Percentiles rank a stretch among this genome's conserved stretches.
phyloP scores from a whole-genome alignment of 441 rosid genomes.

The Erysimum pusillum region DNA sequence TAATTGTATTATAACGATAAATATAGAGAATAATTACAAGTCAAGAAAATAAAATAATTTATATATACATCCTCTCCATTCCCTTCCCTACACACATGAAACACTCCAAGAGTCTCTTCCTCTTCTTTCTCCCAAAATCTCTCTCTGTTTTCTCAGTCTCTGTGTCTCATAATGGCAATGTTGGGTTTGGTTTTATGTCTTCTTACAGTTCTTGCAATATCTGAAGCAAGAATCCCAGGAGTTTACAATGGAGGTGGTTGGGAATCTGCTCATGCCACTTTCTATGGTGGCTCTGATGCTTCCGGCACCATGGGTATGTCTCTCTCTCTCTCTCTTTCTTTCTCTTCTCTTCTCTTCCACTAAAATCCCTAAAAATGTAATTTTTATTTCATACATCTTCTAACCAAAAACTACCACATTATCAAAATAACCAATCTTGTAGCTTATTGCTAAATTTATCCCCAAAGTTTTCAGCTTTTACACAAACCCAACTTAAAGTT shows the following conservation, averaged over 20 bases:
- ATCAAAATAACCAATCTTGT: no score
- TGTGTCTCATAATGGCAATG: constrained; percentile 47
- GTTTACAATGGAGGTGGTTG: constrained; percentile 52
- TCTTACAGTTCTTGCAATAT: constrained; percentile 33
- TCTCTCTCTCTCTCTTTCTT: not conserved
- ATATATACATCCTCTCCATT: constrained; percentile 33
- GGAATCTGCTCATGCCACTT: constrained; percentile 56
- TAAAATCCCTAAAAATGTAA: no score
- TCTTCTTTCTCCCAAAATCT: constrained; percentile 15
- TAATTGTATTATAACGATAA: constrained; percentile 19
- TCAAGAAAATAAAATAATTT: constrained; percentile 3
- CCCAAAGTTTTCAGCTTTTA: constrained; percentile 1
- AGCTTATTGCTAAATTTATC: no score
- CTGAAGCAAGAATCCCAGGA: constrained; percentile 54
- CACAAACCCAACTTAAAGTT: constrained; percentile 11
- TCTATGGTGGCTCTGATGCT: constrained; percentile 54
- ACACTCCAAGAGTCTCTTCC: constrained; percentile 41
- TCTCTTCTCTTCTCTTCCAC: no score
- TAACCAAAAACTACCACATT: no score
- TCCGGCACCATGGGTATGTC: constrained; percentile 54
- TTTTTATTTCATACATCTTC: no score
- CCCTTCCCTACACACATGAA: constrained; percentile 41
- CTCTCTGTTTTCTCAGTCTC: constrained; percentile 17
- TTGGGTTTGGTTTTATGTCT: constrained; percentile 34
- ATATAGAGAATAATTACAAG: constrained; percentile 24